Percentiles rank a stretch among this genome's conserved stretches.
phyloP scores from a whole-genome alignment of 1,284 basidiomycete genomes.

The Naganishia sp. region DNA sequence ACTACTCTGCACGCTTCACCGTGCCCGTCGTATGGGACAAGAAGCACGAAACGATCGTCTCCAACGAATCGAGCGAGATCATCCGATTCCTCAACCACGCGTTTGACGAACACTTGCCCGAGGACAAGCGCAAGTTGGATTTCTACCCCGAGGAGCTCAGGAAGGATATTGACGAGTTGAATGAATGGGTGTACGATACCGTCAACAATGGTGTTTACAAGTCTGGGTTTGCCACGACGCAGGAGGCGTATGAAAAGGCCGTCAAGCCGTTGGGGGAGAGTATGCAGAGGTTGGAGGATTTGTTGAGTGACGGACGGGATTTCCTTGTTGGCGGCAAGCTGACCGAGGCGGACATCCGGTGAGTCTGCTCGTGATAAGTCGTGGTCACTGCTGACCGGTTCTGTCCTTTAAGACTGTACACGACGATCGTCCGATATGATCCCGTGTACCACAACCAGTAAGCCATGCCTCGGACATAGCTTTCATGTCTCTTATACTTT shows the following conservation, averaged over 20 bases:
- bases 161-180: conserved; percentile 79
- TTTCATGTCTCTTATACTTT: conserved; percentile 55
- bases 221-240: conserved; percentile 80
- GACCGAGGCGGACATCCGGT: conserved; percentile 82
- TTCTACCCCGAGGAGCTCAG: conserved; percentile 74
- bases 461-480: not conserved
- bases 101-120: conserved; percentile 72
- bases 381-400: not conserved
- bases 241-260: conserved; percentile 77
- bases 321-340: conserved; percentile 78
- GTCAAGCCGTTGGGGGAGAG: conserved; percentile 71
- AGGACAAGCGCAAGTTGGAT: conserved; percentile 63
- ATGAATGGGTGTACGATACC: conserved; percentile 67
- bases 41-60: conserved; percentile 84
- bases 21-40: conserved; percentile 97
- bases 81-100: conserved; percentile 81
- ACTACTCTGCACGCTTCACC: conserved; percentile 70
- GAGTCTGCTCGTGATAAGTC: conserved; percentile 31
- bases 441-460: conserved; percentile 71
- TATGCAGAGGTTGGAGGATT: conserved; percentile 77
- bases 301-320: conserved; percentile 69
- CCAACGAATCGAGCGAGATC: conserved; percentile 92
- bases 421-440: conserved; percentile 81
- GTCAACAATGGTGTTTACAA: conserved; percentile 78
- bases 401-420: conserved; percentile 65